phyloP scores from a whole-genome alignment of 2,329 filamentous ascomycete genomes.

The Parascedosporium putredinis region DNA sequence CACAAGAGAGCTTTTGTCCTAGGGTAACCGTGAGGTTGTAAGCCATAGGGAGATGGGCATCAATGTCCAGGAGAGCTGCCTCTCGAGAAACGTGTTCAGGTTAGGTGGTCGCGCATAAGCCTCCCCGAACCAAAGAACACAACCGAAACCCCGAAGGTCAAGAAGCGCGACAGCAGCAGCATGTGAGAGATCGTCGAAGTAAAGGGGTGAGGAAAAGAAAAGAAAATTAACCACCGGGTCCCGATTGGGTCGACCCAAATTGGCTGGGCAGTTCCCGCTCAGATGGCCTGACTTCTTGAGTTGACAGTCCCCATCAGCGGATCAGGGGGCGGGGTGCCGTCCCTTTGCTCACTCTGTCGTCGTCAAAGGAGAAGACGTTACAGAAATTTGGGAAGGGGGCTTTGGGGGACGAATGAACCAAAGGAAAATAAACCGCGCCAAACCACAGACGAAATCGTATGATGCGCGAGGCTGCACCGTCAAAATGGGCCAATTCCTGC shows the following conservation, averaged over 20 bases:
- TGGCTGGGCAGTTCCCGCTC: background rate
- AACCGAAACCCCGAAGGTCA: no score
- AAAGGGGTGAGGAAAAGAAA: background rate
- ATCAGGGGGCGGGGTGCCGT: slow-evolving; percentile 1
- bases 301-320: background rate
- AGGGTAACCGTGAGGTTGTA: no score
- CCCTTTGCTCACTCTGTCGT: background rate
- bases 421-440: slow-evolving; percentile 1
- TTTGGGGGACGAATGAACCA: background rate
- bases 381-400: background rate
- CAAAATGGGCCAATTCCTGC: slow-evolving; percentile 7
- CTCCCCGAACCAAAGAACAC: no score
- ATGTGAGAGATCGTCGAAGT: background rate
- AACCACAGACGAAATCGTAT: slow-evolving; percentile 4
- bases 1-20: no score
- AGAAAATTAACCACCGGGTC: background rate
- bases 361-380: background rate
- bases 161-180: background rate
- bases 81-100: no score
- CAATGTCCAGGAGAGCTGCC: no score
- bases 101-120: no score
- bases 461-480: slow-evolving; percentile 5
- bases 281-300: background rate
- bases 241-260: slow-evolving; percentile 1
- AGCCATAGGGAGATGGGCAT: no score